Percentiles rank a stretch among this genome's conserved stretches.
Conservation (phyloP, 106 monocot genomes). For the Vanilla planifolia region DNA sequence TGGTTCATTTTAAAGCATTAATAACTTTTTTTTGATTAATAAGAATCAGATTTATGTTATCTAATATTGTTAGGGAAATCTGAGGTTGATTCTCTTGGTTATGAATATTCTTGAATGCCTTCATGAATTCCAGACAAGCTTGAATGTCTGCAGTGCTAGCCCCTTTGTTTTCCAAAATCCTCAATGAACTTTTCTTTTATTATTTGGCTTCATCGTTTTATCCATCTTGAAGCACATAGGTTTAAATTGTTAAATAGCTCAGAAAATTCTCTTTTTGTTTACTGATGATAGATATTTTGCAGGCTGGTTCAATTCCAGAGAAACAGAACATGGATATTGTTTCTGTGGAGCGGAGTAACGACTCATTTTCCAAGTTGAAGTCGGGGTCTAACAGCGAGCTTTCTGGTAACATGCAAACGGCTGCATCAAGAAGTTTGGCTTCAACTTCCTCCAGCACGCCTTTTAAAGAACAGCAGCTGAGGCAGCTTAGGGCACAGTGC, state of each 20-base stretch:
- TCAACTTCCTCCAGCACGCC: conserved; percentile 47
- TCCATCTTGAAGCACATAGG: not conserved
- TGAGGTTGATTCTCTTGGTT: too few relatives aligned
- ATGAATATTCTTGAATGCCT: too few relatives aligned
- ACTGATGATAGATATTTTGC: conserved; percentile 8
- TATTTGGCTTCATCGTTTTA: not conserved
- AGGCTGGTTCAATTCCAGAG: conserved; percentile 40
- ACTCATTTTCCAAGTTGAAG: conserved; percentile 11
- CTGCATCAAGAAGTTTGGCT: conserved; percentile 11
- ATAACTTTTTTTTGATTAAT: too few relatives aligned
- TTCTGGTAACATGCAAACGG: conserved; percentile 5
- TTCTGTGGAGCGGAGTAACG: conserved; percentile 19
- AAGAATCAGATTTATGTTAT: too few relatives aligned
- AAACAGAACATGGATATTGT: conserved; percentile 22
- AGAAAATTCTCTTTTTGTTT: conserved; percentile 4
- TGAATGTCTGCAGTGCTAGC: too few relatives aligned
- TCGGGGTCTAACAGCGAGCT: conserved; percentile 23
- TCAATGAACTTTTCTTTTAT: too few relatives aligned
- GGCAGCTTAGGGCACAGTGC: conserved; percentile 98
- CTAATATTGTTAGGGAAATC: too few relatives aligned
- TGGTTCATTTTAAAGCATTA: too few relatives aligned
- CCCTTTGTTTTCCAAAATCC: too few relatives aligned
- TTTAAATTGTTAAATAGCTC: not conserved
- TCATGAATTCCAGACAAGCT: too few relatives aligned
- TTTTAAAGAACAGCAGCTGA: conserved; percentile 93